These are phyloP conservation scores for Umbelopsis sp. DNA, from an alignment of 192 early-diverging fungal species.

Conservation along the genomic window DNA sequence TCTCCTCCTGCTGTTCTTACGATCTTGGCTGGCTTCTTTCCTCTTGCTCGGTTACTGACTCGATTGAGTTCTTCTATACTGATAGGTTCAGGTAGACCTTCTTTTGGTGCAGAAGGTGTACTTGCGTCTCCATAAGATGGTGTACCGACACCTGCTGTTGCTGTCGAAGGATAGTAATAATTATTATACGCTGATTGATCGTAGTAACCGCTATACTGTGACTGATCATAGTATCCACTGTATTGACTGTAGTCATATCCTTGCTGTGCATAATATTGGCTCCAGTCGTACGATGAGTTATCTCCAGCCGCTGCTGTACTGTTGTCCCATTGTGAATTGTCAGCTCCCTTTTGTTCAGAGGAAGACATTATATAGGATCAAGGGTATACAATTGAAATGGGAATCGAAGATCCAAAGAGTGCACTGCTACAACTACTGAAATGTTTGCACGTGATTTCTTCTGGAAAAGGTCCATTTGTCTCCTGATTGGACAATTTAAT, in stretches of 20 bases:
- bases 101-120: constrained; percentile 1
- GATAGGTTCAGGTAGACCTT: constrained; percentile 10
- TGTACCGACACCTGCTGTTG: not conserved
- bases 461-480: not conserved
- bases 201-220: constrained; percentile 5
- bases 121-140: constrained; percentile 3
- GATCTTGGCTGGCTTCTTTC: constrained; percentile 55
- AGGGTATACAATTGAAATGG: not conserved
- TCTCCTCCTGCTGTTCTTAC: constrained; percentile 88
- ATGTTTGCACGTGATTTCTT: too few species aligned
- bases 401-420: not conserved
- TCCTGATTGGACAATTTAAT: too few species aligned
- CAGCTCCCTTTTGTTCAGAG: not conserved
- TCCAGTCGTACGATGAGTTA: constrained; percentile 8
- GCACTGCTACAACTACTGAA: too few species aligned
- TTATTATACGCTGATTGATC: constrained; percentile 9
- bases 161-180: constrained; percentile 1
- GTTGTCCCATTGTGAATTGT: not conserved
- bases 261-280: constrained; percentile 11
- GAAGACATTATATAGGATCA: not conserved
- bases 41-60: constrained; percentile 9
- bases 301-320: not conserved
- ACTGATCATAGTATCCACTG: constrained; percentile 8
- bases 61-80: constrained; percentile 5
- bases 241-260: constrained; percentile 15